Evolutionary conservation across 306 rosid species (phyloP), one percentile per base, ranked within the genome.

Genomic region (Abrus pulchellus): DNA sequence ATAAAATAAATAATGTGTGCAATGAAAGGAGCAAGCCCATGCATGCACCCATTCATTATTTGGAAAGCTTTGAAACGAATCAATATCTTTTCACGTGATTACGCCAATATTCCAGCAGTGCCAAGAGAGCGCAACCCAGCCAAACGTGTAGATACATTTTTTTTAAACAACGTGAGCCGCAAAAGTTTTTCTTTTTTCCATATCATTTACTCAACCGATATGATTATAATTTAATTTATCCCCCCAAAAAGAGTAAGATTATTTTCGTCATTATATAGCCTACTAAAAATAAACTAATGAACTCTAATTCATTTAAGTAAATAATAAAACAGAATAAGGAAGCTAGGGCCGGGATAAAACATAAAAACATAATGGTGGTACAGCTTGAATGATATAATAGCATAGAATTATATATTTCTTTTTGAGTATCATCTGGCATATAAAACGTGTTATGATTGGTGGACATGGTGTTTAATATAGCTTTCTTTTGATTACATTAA

Each of bases 391-490:
- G 82, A 67, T 11, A 67, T 11, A 30, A 65, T 63, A 20, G 6
- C 28, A 61, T 28, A 74, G 7, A 54, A 72, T 72, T 74, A 74
- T 40, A 43, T 47, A 75, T 61, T 61, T 45, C 3, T 74, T 40
- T 7, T 14, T 34, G 49, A 36, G 44, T 3, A 12, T 75, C 47
- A 55, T 6, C 20, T 34, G 60, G 60, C 60, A 63, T 74, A 74
- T 76, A 49, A 36, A 61, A 36, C 61, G n/a, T 33, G 28, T 29
- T 28, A 80, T 80, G 73, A 72, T 71, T 72, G 78, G 72, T 33
- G 64, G 55, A 28, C 33, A 80, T 3, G 8, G 30, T 33, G 20
- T 62, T 80, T 72, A 49, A 62, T 71, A 49, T 38, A 36, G 36
- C 45, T 69, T 55, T 29, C 57, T 78, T 53, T 78, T 70, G 43